phyloP scores from a whole-genome alignment of 345 rosid genomes.

The Litchi chinensis region DNA sequence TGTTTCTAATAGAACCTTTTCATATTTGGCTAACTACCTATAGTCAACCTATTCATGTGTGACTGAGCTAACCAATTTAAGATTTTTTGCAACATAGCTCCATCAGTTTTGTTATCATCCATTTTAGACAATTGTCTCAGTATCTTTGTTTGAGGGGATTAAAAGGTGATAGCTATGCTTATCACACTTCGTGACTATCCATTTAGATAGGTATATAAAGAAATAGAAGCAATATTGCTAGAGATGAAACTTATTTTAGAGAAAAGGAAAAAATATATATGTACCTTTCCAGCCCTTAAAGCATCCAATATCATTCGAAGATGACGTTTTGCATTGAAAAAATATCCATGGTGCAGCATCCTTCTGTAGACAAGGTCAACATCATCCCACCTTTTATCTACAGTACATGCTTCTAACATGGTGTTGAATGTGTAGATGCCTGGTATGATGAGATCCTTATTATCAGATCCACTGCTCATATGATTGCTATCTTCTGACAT shows the following conservation, averaged over 20 bases:
- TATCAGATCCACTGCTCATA: constrained; percentile 43
- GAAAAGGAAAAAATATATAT: not conserved
- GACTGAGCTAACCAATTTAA: not conserved
- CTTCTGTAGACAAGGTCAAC: constrained; percentile 54
- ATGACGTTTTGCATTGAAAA: constrained; percentile 85
- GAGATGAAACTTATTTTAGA: not conserved
- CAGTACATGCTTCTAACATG: constrained; percentile 67
- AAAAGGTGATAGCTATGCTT: not conserved
- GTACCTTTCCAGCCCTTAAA: constrained; percentile 86
- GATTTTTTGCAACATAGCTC: not conserved
- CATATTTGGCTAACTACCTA: no score
- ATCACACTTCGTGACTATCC: not conserved
- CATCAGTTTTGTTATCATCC: not conserved
- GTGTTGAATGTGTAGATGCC: constrained; percentile 79
- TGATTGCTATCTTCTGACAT: constrained; percentile 57
- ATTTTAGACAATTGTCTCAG: not conserved
- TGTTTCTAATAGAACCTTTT: not conserved
- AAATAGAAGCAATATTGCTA: constrained; percentile 6
- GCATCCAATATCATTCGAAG: constrained; percentile 74
- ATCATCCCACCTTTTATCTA: constrained; percentile 75
- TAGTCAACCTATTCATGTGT: not conserved
- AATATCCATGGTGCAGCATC: constrained; percentile 72
- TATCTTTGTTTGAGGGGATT: not conserved
- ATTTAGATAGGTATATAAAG: constrained; percentile 1
- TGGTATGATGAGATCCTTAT: constrained; percentile 54